A percentile compares a stretch with the other conserved stretches of the same genome.
These are phyloP conservation scores for Globisporangium lucens DNA, from an alignment of 352 stramenopile genomes.

Conservation along the genomic window DNA sequence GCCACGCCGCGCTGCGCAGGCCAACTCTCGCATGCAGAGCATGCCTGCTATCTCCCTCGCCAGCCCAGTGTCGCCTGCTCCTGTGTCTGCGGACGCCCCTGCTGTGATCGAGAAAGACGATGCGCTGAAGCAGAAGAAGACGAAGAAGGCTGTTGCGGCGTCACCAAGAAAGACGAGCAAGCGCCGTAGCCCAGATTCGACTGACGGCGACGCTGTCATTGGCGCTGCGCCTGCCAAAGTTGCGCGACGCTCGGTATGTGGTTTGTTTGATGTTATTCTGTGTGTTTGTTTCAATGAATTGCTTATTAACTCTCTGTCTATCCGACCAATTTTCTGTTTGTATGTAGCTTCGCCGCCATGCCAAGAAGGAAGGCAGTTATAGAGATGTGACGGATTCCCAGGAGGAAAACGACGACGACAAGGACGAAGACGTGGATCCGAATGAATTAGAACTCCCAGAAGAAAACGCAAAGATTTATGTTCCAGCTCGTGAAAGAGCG, in stretches of 20 bases:
- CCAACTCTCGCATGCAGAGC: conserved; percentile 11
- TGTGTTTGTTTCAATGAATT: background rate
- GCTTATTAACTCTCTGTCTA: background rate
- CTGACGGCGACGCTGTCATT: conserved; percentile 7
- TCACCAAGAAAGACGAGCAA: conserved; percentile 27
- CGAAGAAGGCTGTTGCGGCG: conserved; percentile 14
- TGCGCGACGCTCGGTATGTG: conserved; percentile 24
- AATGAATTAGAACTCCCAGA: conserved; percentile 47
- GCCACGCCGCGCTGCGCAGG: conserved; percentile 44
- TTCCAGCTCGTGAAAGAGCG: conserved; percentile 64
- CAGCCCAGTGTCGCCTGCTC: conserved; percentile 22
- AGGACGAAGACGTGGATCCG: conserved; percentile 39
- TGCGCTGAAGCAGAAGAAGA: conserved; percentile 21
- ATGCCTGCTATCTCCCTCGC: conserved; percentile 4
- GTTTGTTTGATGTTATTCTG: background rate
- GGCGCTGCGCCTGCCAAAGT: conserved; percentile 9
- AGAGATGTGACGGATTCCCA: conserved; percentile 26
- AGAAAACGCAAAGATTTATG: conserved; percentile 42
- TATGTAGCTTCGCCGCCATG: conserved; percentile 38
- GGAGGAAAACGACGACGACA: conserved; percentile 37
- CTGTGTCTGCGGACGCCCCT: conserved; percentile 27
- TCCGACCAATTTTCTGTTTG: too few species aligned
- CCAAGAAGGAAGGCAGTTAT: conserved; percentile 46
- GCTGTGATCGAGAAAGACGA: conserved; percentile 20
- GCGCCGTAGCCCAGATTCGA: conserved; percentile 22